phyloP scores from a whole-genome alignment of 805 yeast species.

The Saitoella complicata region DNA sequence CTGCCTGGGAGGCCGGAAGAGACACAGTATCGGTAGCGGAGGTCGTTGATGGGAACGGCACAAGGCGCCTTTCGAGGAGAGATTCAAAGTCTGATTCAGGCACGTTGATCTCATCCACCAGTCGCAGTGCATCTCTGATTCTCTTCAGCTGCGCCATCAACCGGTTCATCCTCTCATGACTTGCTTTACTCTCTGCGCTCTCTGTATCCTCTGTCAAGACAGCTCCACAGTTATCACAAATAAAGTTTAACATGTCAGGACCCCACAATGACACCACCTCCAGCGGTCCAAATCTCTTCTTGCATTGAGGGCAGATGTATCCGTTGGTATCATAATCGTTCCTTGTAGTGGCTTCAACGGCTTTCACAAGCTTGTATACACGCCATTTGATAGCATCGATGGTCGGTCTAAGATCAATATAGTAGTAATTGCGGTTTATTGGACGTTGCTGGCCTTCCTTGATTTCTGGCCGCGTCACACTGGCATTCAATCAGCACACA shows the following conservation, averaged over 20 bases:
- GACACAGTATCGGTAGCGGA: too few species aligned
- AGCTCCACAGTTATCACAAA: slow-evolving; percentile 72
- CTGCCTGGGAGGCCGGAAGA: too few species aligned
- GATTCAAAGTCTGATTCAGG: slow-evolving; percentile 33
- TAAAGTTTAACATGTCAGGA: slow-evolving; percentile 62
- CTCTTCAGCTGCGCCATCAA: slow-evolving; percentile 86
- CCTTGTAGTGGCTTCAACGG: slow-evolving; percentile 65
- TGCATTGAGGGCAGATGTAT: slow-evolving; percentile 75
- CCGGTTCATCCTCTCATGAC: slow-evolving; percentile 65
- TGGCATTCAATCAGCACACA: neutral
- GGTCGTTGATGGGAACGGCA: too few species aligned
- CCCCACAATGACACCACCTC: slow-evolving; percentile 75
- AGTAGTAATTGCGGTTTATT: slow-evolving; percentile 65
- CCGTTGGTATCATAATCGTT: slow-evolving; percentile 86
- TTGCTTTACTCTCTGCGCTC: slow-evolving; percentile 60
- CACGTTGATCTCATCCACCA: slow-evolving; percentile 60
- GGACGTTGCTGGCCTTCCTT: slow-evolving; percentile 47
- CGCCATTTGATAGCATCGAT: slow-evolving; percentile 95
- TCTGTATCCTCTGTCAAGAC: slow-evolving; percentile 75
- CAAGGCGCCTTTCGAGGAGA: too few species aligned
- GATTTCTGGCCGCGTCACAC: slow-evolving; percentile 19
- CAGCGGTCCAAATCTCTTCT: slow-evolving; percentile 61
- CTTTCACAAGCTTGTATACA: slow-evolving; percentile 68
- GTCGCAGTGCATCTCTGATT: slow-evolving; percentile 62
- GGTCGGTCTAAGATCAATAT: slow-evolving; percentile 79